A percentile compares a stretch with the other conserved stretches of the same genome.
phyloP scores from a whole-genome alignment of 768 basidiomycete species.

The Termitomyces sp. region DNA sequence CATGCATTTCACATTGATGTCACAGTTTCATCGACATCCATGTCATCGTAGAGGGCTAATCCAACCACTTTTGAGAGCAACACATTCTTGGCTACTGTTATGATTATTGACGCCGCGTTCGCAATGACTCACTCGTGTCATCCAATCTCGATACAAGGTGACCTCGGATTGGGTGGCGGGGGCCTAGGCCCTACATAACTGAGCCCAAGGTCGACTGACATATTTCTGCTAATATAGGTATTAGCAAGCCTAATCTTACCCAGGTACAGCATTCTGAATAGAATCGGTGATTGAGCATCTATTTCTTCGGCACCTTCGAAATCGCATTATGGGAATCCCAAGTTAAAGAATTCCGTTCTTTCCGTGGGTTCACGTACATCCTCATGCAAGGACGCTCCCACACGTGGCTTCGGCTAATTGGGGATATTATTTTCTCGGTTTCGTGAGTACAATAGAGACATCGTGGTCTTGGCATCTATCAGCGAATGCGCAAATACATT shows the following conservation, averaged over 20 bases:
- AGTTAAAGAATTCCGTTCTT: not conserved
- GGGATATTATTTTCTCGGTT: not conserved
- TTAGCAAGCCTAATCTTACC: not conserved
- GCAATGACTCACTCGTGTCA: not conserved
- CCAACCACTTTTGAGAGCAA: no score
- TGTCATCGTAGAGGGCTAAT: not conserved
- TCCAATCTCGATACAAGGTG: not conserved
- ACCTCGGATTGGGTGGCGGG: not conserved
- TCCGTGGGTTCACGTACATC: conserved; percentile 1
- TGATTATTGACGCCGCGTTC: no score
- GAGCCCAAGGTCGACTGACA: not conserved
- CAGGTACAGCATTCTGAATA: not conserved
- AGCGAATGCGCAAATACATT: not conserved
- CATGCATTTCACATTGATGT: not conserved
- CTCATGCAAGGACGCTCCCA: no score
- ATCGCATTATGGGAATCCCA: not conserved
- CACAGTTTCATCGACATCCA: not conserved
- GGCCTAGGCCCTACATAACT: not conserved
- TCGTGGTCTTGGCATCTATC: no score
- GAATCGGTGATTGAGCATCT: not conserved
- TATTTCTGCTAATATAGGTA: no score
- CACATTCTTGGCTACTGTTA: no score
- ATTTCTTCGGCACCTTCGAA: not conserved
- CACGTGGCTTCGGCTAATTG: no score
- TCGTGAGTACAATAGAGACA: not conserved